These are phyloP conservation scores for Stagonosporopsis cucurbitacearum DNA, from an alignment of 2,329 filamentous ascomycete genomes.

Conservation along the genomic window DNA sequence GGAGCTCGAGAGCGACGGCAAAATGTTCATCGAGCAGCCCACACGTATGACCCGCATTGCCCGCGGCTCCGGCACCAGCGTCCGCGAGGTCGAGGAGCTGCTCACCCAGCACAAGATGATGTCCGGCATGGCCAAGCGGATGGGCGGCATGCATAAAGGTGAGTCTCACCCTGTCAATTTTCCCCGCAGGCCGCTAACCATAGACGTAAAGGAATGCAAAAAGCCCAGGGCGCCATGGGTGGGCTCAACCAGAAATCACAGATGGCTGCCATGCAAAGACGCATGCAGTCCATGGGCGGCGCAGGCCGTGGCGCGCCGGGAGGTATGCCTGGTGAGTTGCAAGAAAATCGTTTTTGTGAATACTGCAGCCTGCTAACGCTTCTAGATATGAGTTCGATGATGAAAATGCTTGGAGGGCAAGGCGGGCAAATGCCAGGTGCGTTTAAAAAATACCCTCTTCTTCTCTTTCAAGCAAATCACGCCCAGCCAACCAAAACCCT, in stretches of 20 bases:
- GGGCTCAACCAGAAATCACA: slow-evolving; percentile 92
- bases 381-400: slow-evolving; percentile 78
- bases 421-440: no score
- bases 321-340: slow-evolving; percentile 61
- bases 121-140: slow-evolving; percentile 98
- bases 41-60: slow-evolving; percentile 92
- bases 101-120: slow-evolving; percentile 99
- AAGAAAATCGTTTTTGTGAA: no score
- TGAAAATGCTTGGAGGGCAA: slow-evolving; percentile 82
- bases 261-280: slow-evolving; percentile 95
- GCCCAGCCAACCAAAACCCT: no score
- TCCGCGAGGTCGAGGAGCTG: slow-evolving; percentile 92
- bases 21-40: slow-evolving; percentile 90
- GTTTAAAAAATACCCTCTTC: no score
- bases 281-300: slow-evolving; percentile 90
- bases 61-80: slow-evolving; percentile 85
- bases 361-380: no score
- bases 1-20: slow-evolving; percentile 94
- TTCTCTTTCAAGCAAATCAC: no score
- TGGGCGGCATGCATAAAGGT: slow-evolving; percentile 91
- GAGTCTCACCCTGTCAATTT: background rate
- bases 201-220: slow-evolving; percentile 68
- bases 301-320: slow-evolving; percentile 61
- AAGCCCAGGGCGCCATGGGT: slow-evolving; percentile 87
- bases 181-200: no score